Base-by-base conservation (phyloP, 805 yeast genomes). In the Wickerhamiella parazyma region DNA sequence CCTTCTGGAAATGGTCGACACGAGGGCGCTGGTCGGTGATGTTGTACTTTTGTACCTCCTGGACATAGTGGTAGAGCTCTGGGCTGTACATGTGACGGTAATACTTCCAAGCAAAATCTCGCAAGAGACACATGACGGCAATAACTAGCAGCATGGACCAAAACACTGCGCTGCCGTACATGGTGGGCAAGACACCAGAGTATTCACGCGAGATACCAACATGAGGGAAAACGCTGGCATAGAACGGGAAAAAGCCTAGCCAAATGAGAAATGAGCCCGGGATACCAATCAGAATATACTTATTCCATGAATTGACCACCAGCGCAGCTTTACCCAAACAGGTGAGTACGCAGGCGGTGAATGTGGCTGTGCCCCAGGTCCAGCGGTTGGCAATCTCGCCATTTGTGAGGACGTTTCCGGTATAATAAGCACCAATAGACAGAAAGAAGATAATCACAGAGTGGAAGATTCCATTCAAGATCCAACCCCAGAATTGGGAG, bases 401-500 rank as follows among this genome's bases (percentile, higher is more conserved):
- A 52, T 68, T 65, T 1, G 53, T 25, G 38, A 83, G 66, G 22
- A 74, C 74, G 54, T 76, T 71, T 18, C 93, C 86, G 53, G 71
- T 72, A 44, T 70, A 66, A 61, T 80, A 85, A 38, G 86, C 78
- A 49, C 75, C 71, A 40, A 71, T 69, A 11, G 84, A 69, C 26
- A 89, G 79, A 36, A 86, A 65, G 59, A 78, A 93, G 17, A 86
- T 78, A 18, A 91, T 67, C 2, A 85, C 83, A 10, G 95, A 84
- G 59, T 91, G 99, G 62, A 75, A 91, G 57, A 91, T 89, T 0
- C 98, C 99, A 61, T 91, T 93, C 41, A 77, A 65, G 36, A 91
- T 83, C 98, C 98, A 91, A 16, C 94, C 83, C 97, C 97, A 89
- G 61, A 91, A 91, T 33, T 86, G 86, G 4, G 76, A 69, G 10